Evolutionary conservation across 306 rosid genomes (phyloP).

Genomic region (Quercus dentata): DNA sequence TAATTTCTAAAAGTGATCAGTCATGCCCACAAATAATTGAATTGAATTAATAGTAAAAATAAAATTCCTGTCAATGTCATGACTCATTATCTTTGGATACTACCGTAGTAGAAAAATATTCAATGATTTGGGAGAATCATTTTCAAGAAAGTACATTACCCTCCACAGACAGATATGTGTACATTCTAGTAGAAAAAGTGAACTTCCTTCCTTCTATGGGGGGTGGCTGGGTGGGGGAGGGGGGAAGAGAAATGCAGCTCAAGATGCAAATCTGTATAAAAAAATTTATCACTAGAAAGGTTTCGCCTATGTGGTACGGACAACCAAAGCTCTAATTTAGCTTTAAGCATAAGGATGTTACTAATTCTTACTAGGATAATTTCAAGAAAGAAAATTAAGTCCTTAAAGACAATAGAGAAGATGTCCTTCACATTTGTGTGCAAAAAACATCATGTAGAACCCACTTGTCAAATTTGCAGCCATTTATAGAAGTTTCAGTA

Average conservation of each 20-base stretch:
- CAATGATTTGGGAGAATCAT: background rate
- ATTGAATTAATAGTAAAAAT: background rate
- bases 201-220: background rate
- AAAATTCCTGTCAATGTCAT: background rate
- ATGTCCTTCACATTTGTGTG: background rate
- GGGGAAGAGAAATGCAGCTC: background rate
- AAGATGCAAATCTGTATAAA: background rate
- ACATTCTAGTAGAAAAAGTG: background rate
- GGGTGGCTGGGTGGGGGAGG: no score
- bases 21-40: background rate
- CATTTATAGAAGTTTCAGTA: background rate
- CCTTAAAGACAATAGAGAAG: background rate
- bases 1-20: background rate
- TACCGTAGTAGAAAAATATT: background rate
- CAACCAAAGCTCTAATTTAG: background rate
- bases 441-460: background rate
- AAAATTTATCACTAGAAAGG: background rate
- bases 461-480: background rate
- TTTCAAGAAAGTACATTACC: background rate
- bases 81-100: background rate
- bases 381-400: slow-evolving; percentile 8
- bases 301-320: background rate
- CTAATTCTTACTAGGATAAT: background rate
- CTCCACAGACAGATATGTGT: background rate
- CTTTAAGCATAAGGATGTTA: background rate